phyloP scores from a whole-genome alignment of 179 eudicot genomes.

The Beta macrorhiza region DNA sequence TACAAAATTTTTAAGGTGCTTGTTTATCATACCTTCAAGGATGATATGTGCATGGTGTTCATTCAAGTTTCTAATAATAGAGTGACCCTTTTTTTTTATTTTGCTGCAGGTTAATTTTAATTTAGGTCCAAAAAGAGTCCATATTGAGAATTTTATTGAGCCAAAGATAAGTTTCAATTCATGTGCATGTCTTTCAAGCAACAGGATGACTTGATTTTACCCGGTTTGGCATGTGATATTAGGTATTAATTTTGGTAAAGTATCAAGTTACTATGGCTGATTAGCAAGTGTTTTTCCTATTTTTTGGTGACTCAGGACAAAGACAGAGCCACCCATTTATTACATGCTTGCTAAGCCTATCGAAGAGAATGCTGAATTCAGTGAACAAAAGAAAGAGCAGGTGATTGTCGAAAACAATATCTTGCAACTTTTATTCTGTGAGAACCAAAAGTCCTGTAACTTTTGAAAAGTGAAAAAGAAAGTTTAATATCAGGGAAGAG shows the following conservation, averaged over 20 bases:
- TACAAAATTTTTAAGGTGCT: slow-evolving; percentile 84
- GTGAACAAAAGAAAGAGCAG: slow-evolving; percentile 71
- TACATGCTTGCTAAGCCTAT: slow-evolving; percentile 65
- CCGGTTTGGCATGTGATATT: slow-evolving; percentile 39
- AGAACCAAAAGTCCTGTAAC: background rate
- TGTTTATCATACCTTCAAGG: background rate
- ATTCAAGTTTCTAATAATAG: background rate
- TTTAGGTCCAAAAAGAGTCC: slow-evolving; percentile 91
- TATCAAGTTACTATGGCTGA: slow-evolving; percentile 30
- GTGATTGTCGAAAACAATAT: slow-evolving; percentile 35
- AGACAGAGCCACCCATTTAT: slow-evolving; percentile 84
- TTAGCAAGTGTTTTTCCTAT: slow-evolving; percentile 17
- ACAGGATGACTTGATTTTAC: slow-evolving; percentile 39
- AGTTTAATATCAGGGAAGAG: background rate
- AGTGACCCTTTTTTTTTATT: slow-evolving; percentile 4
- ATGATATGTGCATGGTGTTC: background rate
- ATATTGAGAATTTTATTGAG: slow-evolving; percentile 99
- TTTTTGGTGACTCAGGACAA: slow-evolving; percentile 65
- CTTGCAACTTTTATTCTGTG: background rate
- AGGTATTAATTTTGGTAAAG: slow-evolving; percentile 29
- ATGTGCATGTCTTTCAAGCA: slow-evolving; percentile 66
- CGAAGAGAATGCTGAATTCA: slow-evolving; percentile 50
- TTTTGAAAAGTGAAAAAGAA: background rate
- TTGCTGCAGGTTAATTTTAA: slow-evolving; percentile 86
- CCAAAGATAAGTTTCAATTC: slow-evolving; percentile 95